These are phyloP conservation scores for Fragaria ananassa DNA, from an alignment of 306 rosid species.

Conservation along the genomic window DNA sequence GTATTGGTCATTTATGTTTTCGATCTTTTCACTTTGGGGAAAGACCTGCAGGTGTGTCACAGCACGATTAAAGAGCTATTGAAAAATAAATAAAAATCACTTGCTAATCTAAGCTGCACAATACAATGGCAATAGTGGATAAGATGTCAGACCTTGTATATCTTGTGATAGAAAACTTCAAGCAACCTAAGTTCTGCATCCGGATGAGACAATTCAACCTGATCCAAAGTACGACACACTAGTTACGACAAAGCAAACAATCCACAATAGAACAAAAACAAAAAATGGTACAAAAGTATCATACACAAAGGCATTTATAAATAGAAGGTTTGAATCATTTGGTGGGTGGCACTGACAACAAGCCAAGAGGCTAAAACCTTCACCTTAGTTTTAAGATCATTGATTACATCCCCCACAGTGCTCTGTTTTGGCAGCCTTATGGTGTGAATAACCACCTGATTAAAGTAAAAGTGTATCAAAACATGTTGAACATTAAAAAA, in stretches of 20 bases:
- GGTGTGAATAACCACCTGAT: slow-evolving; percentile 75
- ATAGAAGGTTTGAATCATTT: not conserved
- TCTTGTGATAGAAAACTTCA: slow-evolving; percentile 90
- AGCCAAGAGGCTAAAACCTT: slow-evolving; percentile 1
- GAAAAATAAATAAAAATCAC: not conserved
- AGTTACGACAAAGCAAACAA: slow-evolving; percentile 8
- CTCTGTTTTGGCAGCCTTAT: slow-evolving; percentile 88
- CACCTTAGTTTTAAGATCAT: slow-evolving; percentile 84
- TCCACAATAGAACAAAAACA: not conserved
- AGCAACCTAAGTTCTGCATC: slow-evolving; percentile 88
- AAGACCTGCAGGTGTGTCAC: slow-evolving; percentile 55
- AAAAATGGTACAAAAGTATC: not conserved
- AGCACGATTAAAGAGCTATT: slow-evolving; percentile 12
- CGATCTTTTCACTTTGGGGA: slow-evolving; percentile 78
- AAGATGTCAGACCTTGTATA: slow-evolving; percentile 63
- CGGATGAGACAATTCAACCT: slow-evolving; percentile 81
- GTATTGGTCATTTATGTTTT: slow-evolving; percentile 84
- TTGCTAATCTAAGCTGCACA: not conserved
- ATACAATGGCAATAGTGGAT: not conserved
- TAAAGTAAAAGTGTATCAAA: slow-evolving; percentile 4
- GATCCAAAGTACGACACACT: slow-evolving; percentile 22
- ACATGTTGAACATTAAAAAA: not conserved
- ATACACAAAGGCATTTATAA: not conserved
- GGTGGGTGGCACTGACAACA: not conserved
- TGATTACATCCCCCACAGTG: slow-evolving; percentile 82